Base-by-base conservation (phyloP, 2,329 filamentous ascomycete genomes). In the Fonsecaea erecta region DNA sequence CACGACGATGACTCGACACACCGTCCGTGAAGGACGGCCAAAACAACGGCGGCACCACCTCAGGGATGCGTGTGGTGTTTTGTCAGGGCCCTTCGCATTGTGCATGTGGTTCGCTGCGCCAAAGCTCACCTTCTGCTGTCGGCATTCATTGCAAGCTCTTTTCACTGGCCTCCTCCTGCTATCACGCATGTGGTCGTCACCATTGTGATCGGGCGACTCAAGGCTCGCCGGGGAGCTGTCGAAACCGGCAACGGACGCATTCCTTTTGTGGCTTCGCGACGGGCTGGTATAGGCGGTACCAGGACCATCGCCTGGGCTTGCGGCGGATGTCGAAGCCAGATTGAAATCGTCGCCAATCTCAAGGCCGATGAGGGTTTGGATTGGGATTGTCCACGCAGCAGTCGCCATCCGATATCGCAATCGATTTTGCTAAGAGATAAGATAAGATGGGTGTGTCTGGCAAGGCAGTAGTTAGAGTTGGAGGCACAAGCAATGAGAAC, bases 81-180 rank as follows among this genome's bases (percentile, higher is more conserved):
- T 14, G 18, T 6, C 14, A 40, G n/a, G 12, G 18, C 2, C 6
- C 7, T 6, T n/a, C 18, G 46, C 3, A 35, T 12, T 52, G 26
- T 8, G 57, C 43, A 52, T 21, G 26, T 9, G 24, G 2, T 24
- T 12, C 16, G 28, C 35, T 28, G n/a, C 24, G 43, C 52, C 40
- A 55, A 48, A n/a, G 62, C 75, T 76, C 69, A 89, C 87, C 81
- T 90, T 90, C 73, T 90, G 87, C 76, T 90, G 88, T 56, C 87
- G 81, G 75, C 87, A 90, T 73, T 90, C 86, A 75, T 89, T 89
- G 75, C 87, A 90, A 21, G 87, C 87, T 72, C 87, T 81, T 77
- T 89, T 87, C 67, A 83, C 79, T 1, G 81, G 81, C 78, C 64
- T 81, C 79, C 67, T 81, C 79, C 51, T 77, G 75, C 53, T 68